phyloP scores from a whole-genome alignment of 225 moss, liverwort and hornwort genomes.

The Climacium dendroides region DNA sequence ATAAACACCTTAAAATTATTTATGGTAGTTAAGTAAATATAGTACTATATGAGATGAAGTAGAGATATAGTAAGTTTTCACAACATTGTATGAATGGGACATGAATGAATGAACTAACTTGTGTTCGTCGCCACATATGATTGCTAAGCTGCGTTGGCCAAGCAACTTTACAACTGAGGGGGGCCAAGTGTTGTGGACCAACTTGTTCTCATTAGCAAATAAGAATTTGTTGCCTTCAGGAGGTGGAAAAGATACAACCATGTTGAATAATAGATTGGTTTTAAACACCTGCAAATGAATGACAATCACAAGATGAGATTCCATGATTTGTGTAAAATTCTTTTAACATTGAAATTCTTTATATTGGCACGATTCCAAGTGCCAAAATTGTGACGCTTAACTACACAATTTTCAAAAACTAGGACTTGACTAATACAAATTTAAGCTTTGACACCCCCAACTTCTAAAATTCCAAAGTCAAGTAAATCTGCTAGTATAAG shows the following conservation, averaged over 20 bases:
- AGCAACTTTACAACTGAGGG: fast-evolving
- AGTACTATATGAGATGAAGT: not conserved
- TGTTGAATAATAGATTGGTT: not conserved
- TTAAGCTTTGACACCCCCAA: too few relatives aligned
- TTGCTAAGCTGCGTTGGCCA: fast-evolving
- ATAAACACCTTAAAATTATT: not conserved
- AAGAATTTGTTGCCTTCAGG: not conserved
- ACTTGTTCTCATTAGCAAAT: not conserved
- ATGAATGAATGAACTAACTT: not conserved
- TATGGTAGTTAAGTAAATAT: not conserved
- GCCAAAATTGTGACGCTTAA: fast-evolving
- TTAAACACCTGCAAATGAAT: not conserved
- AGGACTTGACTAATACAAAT: too few relatives aligned
- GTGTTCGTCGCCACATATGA: not conserved
- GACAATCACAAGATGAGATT: not conserved
- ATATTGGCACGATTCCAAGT: not conserved
- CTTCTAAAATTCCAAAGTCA: too few relatives aligned
- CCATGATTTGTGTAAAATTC: fast-evolving
- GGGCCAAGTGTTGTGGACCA: fast-evolving
- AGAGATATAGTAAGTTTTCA: not conserved
- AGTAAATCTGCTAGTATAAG: too few relatives aligned
- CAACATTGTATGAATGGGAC: not conserved
- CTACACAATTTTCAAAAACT: fast-evolving
- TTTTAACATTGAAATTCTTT: fast-evolving
- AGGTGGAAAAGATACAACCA: not conserved